phyloP scores from a whole-genome alignment of 1,284 basidiomycete genomes.

The Cyathus pygmaeus region DNA sequence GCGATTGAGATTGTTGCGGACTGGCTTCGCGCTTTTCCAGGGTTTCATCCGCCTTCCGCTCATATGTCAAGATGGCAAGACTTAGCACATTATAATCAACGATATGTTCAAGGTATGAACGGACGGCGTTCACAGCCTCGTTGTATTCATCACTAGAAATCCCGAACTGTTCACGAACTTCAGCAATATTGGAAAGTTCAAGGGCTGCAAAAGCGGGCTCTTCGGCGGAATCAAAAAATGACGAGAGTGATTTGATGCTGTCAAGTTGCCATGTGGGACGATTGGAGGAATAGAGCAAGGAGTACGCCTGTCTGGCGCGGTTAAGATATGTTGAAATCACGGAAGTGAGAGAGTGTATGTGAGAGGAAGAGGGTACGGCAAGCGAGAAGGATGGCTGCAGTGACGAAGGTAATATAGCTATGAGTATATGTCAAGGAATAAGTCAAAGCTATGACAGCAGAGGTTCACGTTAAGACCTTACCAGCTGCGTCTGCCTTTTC shows the following conservation, averaged over 20 bases:
- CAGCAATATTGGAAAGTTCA: conserved; percentile 61
- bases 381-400: conserved; percentile 56
- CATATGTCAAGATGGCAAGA: conserved; percentile 64
- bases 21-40: conserved; percentile 36
- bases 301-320: conserved; percentile 67
- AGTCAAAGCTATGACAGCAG: conserved; percentile 12
- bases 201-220: conserved; percentile 67
- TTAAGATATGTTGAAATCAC: conserved; percentile 65
- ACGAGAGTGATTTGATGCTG: conserved; percentile 54
- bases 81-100: conserved; percentile 51
- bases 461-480: conserved; percentile 42
- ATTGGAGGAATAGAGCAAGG: conserved; percentile 54
- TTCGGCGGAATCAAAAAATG: conserved; percentile 60
- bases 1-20: conserved; percentile 60
- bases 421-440: conserved; percentile 8
- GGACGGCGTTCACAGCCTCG: conserved; percentile 54
- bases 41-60: conserved; percentile 34
- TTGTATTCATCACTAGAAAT: conserved; percentile 64
- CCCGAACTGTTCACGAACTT: conserved; percentile 59
- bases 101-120: conserved; percentile 53
- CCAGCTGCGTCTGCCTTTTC: conserved; percentile 68
- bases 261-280: conserved; percentile 47
- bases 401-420: conserved; percentile 62
- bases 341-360: conserved; percentile 52
- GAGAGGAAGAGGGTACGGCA: conserved; percentile 35